Percentiles rank a stretch among this genome's conserved stretches.
Evolutionary conservation across 352 stramenopile species (phyloP).

Genomic region (Globisporangium mamillatum): DNA sequence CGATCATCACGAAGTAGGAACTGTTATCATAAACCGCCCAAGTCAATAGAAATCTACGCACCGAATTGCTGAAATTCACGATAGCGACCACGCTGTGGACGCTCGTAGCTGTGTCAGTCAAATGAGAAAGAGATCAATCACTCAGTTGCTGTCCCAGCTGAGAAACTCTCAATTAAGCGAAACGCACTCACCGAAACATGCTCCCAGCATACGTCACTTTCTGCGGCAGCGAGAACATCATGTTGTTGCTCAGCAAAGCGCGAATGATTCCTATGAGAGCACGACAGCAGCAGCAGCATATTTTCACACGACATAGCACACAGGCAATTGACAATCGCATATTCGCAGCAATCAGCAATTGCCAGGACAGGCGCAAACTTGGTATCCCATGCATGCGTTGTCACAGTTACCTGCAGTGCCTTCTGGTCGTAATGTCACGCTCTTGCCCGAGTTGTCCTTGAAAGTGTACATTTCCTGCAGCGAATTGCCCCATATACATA

Average conservation of each 20-base stretch:
- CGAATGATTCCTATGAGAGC: conserved; percentile 58
- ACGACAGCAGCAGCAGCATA: neutral
- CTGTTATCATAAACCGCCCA: neutral
- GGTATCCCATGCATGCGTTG: neutral
- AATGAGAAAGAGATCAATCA: neutral
- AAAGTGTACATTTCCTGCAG: conserved; percentile 90
- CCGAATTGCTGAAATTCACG: conserved; percentile 89
- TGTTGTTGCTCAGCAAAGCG: conserved; percentile 73
- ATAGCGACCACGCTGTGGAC: conserved; percentile 81
- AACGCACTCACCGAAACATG: conserved; percentile 82
- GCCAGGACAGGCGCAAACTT: neutral
- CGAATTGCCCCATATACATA: neutral
- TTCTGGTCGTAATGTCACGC: conserved; percentile 81
- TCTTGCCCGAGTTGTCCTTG: conserved; percentile 83
- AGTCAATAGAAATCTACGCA: conserved; percentile 16
- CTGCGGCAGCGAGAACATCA: conserved; percentile 67
- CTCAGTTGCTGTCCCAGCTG: neutral
- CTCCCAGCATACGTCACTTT: conserved; percentile 84
- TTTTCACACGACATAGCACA: neutral
- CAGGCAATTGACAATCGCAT: neutral
- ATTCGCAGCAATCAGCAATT: neutral
- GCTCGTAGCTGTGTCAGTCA: conserved; percentile 63
- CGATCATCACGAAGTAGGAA: too few species aligned
- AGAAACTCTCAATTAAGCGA: neutral
- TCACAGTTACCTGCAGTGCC: conserved; percentile 55